Evolutionary conservation across 176 grass and related monocot species (phyloP).

Genomic region (Puya raimondii): DNA sequence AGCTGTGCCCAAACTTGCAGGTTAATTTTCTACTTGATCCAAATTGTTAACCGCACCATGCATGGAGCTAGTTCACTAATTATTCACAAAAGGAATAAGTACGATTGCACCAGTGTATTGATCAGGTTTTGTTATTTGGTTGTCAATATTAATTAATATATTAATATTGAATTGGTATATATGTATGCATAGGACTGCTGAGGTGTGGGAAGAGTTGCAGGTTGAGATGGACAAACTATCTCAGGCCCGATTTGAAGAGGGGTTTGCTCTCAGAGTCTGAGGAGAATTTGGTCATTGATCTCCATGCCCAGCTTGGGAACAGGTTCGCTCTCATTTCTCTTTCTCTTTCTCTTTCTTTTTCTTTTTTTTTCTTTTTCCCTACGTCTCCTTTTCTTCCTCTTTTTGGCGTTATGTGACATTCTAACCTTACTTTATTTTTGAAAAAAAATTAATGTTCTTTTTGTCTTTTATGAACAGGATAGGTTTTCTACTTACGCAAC

Average conservation of each 20-base stretch:
- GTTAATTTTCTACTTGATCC: slow-evolving; percentile 6
- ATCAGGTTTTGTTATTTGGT: no score
- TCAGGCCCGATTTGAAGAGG: slow-evolving; percentile 73
- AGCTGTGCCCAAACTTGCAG: slow-evolving; percentile 77
- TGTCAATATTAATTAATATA: background rate
- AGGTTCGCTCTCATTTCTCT: slow-evolving; percentile 9
- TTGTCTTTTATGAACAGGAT: background rate
- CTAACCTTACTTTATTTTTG: background rate
- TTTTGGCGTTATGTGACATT: background rate
- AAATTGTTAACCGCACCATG: no score
- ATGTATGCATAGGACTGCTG: slow-evolving; percentile 39
- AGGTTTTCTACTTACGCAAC: background rate
- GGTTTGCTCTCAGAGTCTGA: slow-evolving; percentile 57
- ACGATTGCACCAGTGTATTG: no score
- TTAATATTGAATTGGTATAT: background rate
- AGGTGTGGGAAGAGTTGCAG: slow-evolving; percentile 93
- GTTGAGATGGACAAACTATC: slow-evolving; percentile 84
- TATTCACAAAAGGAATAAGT: no score
- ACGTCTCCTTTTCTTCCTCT: slow-evolving; percentile 4
- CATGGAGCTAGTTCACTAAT: no score
- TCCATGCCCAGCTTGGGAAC: slow-evolving; percentile 83
- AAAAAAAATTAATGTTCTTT: background rate
- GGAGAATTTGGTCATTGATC: slow-evolving; percentile 67
- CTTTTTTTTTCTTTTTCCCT: background rate
- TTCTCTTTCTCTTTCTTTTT: background rate